phyloP scores from a whole-genome alignment of 192 early-diverging fungal genomes.

The Ramicandelaber brevisporus region DNA sequence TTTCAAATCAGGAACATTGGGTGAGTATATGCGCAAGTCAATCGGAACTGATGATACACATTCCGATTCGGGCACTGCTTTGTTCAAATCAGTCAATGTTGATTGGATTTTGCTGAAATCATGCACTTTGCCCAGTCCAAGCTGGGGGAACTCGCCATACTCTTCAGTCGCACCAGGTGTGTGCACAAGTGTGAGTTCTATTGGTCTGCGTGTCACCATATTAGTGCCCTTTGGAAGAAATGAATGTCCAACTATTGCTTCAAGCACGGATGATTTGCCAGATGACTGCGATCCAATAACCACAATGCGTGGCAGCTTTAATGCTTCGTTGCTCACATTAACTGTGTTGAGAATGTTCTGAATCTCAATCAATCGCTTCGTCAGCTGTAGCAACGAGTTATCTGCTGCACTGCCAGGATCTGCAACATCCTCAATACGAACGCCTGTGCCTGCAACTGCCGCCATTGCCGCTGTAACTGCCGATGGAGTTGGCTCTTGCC shows the following conservation, averaged over 20 bases:
- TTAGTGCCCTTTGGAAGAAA: constrained; percentile 67
- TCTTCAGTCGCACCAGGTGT: constrained; percentile 47
- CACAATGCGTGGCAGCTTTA: constrained; percentile 72
- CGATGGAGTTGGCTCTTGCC: constrained; percentile 3
- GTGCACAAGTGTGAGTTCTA: constrained; percentile 62
- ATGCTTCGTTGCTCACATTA: constrained; percentile 32
- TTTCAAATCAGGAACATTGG: constrained; percentile 58
- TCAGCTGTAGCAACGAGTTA: constrained; percentile 28
- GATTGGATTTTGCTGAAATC: constrained; percentile 79
- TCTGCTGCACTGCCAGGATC: constrained; percentile 15
- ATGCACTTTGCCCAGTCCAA: constrained; percentile 64
- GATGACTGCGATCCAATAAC: constrained; percentile 69
- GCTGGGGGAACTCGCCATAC: constrained; percentile 64
- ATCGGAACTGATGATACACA: constrained; percentile 69
- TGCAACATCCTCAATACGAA: constrained; percentile 2
- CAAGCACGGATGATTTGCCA: constrained; percentile 65
- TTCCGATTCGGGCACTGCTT: constrained; percentile 79
- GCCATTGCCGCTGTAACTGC: constrained; percentile 17
- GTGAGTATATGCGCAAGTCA: constrained; percentile 60
- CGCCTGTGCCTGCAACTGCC: constrained; percentile 8
- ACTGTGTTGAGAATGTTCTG: constrained; percentile 80
- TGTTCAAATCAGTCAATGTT: constrained; percentile 81
- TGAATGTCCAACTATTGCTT: constrained; percentile 65
- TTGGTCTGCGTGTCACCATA: constrained; percentile 65
- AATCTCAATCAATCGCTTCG: constrained; percentile 84